A percentile compares a stretch with the other conserved stretches of the same genome.
Conservation (phyloP, 2,329 filamentous ascomycete genomes). For the Chaetothyriales sp. region DNA sequence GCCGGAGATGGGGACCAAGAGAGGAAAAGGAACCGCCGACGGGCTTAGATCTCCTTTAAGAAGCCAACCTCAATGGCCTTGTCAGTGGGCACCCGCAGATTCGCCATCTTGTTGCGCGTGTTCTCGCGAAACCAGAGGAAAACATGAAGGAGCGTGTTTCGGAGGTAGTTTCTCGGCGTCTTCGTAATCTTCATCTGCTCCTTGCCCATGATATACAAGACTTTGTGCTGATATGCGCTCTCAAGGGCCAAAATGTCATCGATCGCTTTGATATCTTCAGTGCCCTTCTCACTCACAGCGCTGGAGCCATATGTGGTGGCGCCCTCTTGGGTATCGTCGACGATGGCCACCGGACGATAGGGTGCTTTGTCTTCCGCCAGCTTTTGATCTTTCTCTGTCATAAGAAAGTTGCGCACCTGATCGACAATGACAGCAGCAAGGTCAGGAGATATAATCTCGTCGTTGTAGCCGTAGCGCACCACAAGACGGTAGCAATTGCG, state of each 20-base stretch:
- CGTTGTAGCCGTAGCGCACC: constrained; percentile 57
- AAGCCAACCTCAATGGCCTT: constrained; percentile 28
- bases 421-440: constrained; percentile 46
- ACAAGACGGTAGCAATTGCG: constrained; percentile 54
- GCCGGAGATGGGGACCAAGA: too few relatives aligned
- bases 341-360: neutral
- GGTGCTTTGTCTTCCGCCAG: neutral
- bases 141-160: constrained; percentile 19
- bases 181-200: constrained; percentile 26
- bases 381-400: constrained; percentile 20
- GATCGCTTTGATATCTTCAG: neutral
- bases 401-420: constrained; percentile 39
- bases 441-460: constrained; percentile 52
- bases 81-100: constrained; percentile 24
- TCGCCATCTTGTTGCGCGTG: constrained; percentile 25
- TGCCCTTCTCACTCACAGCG: neutral
- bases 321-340: neutral
- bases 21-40: too few relatives aligned
- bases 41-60: constrained; percentile 26
- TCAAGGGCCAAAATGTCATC: constrained; percentile 24
- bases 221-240: constrained; percentile 30
- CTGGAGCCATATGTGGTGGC: neutral
- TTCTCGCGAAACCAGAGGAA: constrained; percentile 28
- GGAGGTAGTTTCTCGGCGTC: constrained; percentile 17
- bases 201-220: constrained; percentile 35